Percentiles rank a stretch among this genome's conserved stretches.
Conservation (phyloP, 805 yeast species). For the Candida alai region DNA sequence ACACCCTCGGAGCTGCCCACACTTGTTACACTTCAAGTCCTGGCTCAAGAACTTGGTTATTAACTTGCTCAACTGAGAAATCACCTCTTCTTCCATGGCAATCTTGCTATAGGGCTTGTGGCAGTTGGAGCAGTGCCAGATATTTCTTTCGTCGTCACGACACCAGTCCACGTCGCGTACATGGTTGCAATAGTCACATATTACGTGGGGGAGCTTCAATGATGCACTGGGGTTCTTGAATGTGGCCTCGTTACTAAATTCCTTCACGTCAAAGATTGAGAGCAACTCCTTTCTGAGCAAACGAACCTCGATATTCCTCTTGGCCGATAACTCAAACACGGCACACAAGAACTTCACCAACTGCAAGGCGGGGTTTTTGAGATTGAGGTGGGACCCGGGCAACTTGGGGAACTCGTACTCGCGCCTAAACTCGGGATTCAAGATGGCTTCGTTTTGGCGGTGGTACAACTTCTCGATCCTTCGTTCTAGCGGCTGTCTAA, state of each 20-base stretch:
- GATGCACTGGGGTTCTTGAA: conserved; percentile 75
- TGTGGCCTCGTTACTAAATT: conserved; percentile 71
- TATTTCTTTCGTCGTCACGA: conserved; percentile 49
- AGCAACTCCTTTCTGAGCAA: conserved; percentile 71
- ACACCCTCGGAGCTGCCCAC: conserved; percentile 62
- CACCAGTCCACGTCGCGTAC: conserved; percentile 80
- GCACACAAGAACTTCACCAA: conserved; percentile 73
- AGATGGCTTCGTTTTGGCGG: conserved; percentile 68
- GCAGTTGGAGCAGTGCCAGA: conserved; percentile 70
- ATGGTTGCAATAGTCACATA: conserved; percentile 77
- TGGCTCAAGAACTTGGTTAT: conserved; percentile 67
- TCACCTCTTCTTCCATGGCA: conserved; percentile 73
- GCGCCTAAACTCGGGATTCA: conserved; percentile 56
- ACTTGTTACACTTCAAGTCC: conserved; percentile 77
- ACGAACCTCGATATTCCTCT: conserved; percentile 68
- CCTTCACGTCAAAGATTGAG: conserved; percentile 71
- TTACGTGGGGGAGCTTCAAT: conserved; percentile 59
- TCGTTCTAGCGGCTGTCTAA: conserved; percentile 61
- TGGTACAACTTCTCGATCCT: conserved; percentile 63
- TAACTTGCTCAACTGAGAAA: conserved; percentile 55
- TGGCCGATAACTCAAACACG: conserved; percentile 61
- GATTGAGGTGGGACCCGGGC: conserved; percentile 64
- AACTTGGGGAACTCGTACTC: conserved; percentile 72
- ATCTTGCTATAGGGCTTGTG: conserved; percentile 58
- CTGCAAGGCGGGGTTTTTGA: conserved; percentile 74